A percentile compares a stretch with the other conserved stretches of the same genome.
Conservation (phyloP, 2,329 filamentous ascomycete genomes). For the Ophiosphaerella herpotricha region DNA sequence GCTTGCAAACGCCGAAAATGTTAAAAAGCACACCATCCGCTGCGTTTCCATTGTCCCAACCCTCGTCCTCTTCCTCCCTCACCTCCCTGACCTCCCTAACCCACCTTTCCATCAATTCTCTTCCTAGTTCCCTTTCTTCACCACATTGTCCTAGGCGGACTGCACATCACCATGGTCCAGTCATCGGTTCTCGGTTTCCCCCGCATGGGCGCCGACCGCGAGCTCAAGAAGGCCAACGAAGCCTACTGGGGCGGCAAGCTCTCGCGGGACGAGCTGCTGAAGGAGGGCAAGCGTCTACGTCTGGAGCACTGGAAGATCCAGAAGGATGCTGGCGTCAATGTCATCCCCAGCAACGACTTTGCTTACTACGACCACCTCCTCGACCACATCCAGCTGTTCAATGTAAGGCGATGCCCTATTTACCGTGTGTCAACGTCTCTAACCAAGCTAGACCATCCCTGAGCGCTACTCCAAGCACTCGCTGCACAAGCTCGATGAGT, state of each 20-base stretch:
- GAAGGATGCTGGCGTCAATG: constrained; percentile 95
- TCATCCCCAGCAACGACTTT: constrained; percentile 99
- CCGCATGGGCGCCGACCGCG: constrained; percentile 96
- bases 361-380: constrained; percentile 98
- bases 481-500: constrained; percentile 88
- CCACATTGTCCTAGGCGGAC: constrained; percentile 13
- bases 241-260: constrained; percentile 97
- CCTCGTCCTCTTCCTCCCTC: constrained; percentile 15
- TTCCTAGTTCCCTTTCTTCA: constrained; percentile 3
- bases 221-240: constrained; percentile 99
- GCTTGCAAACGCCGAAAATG: constrained; percentile 31
- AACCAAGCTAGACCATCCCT: constrained; percentile 72
- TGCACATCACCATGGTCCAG: constrained; percentile 52
- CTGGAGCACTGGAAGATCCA: constrained; percentile 99
- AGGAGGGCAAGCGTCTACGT: constrained; percentile 95
- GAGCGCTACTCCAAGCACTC: constrained; percentile 91
- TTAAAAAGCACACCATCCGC: constrained; percentile 45
- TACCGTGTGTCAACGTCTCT: constrained; percentile 4
- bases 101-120: constrained; percentile 7
- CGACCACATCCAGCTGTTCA: constrained; percentile 97
- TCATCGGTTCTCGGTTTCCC: constrained; percentile 93
- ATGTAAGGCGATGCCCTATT: constrained; percentile 61
- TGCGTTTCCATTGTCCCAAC: constrained; percentile 11
- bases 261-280: constrained; percentile 85
- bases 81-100: constrained; percentile 3